Evolutionary conservation across 176 grass and related monocot genomes (phyloP), one percentile per base, ranked within the genome.

Genomic region (Raddia guianensis): DNA sequence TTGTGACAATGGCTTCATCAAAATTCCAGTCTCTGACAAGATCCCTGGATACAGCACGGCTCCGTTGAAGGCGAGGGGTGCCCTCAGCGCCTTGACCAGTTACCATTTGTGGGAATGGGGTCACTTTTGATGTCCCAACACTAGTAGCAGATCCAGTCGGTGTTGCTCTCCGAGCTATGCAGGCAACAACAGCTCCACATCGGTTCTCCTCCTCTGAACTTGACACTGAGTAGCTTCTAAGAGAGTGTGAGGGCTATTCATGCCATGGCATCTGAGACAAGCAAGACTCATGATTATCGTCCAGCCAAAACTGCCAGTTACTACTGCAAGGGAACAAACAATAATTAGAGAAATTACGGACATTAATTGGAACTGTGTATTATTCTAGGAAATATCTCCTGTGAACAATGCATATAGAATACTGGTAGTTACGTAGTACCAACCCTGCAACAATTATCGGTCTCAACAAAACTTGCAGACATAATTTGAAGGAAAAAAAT

Each of bases 21-120:
- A 97, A 97, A 78, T 97, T 97, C 94, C 94, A 97, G 72, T 97
- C 87, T 74, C 94, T 87, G n/a, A 97, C 94, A 58, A 94, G 87
- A 63, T 97, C 94, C 76, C 94, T 90, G 15, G 89, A 91, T 37
- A 97, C 91, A 70, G 94, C 94, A 43, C 49, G 89, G 85, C 94
- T 97, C 79, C 94, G 85, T 68, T 86, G 89, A 74, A 97, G 89
- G 49, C 91, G 86, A 40, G 94, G 91, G 50, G 87, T 60, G 32
- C 82, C 89, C 37, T 78, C 82, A 6, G 82, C 50, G 8, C 88
- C 86, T 73, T 93, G 90, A 72, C 86, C 81, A 63, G 83, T 72
- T 3, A 59, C 79, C 70, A 94, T 84, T 8, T 79, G 63, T 13
- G 94, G 94, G 65, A 91, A 90, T 0, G 94, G 94, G 40, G 91